Percentiles rank a stretch among this genome's conserved stretches.
These are phyloP conservation scores for Wickerhamomyces sydowiorum DNA, from an alignment of 805 yeast species.

Conservation along the genomic window DNA sequence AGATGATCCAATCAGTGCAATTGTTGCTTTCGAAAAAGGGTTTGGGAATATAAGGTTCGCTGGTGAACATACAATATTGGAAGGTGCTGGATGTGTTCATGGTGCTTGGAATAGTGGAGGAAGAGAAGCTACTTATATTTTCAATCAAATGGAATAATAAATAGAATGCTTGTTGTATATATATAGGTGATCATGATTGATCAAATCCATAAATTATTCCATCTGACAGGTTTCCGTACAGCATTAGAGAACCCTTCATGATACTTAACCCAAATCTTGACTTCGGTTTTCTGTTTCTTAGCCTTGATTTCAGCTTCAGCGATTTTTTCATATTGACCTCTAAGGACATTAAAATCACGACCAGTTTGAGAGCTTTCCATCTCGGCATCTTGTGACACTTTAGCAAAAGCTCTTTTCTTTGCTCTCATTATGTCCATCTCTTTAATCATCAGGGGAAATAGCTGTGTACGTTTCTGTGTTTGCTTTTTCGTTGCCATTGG, in stretches of 20 bases:
- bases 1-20: slow-evolving; percentile 61
- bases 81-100: slow-evolving; percentile 89
- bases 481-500: slow-evolving; percentile 10
- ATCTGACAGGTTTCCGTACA: slow-evolving; percentile 74
- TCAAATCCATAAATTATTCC: slow-evolving; percentile 68
- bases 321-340: slow-evolving; percentile 33
- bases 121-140: slow-evolving; percentile 43
- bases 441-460: slow-evolving; percentile 17
- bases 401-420: slow-evolving; percentile 26
- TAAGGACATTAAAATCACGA: slow-evolving; percentile 34
- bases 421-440: slow-evolving; percentile 25
- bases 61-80: slow-evolving; percentile 83
- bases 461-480: slow-evolving; percentile 15
- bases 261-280: slow-evolving; percentile 77
- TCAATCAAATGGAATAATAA: slow-evolving; percentile 9
- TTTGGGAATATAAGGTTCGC: slow-evolving; percentile 68
- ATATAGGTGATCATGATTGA: not conserved
- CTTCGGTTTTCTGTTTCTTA: slow-evolving; percentile 22
- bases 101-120: slow-evolving; percentile 82
- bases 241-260: slow-evolving; percentile 93
- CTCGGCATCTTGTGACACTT: slow-evolving; percentile 12
- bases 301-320: slow-evolving; percentile 21
- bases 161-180: not conserved
- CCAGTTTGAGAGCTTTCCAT: slow-evolving; percentile 15
- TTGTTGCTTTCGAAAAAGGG: slow-evolving; percentile 57